phyloP scores from a whole-genome alignment of 2,329 filamentous ascomycete species.

The Aspergillus sp. region DNA sequence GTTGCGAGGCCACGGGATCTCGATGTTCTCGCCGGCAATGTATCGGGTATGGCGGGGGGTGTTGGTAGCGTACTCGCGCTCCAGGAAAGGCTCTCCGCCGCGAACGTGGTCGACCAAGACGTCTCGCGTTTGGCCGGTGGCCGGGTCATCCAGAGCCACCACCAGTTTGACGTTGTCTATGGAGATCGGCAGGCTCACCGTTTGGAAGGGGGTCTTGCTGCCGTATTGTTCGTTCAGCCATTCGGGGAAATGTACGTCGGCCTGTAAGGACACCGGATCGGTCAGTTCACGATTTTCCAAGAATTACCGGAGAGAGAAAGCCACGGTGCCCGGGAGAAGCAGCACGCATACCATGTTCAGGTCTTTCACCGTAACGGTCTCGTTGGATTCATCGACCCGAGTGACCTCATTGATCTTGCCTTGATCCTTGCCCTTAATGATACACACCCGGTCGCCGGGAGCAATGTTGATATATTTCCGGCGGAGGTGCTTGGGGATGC shows the following conservation, averaged over 20 bases:
- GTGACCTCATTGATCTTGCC: constrained; percentile 78
- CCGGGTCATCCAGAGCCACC: constrained; percentile 67
- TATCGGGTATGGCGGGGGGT: constrained; percentile 48
- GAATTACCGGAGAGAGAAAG: background rate
- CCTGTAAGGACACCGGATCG: constrained; percentile 26
- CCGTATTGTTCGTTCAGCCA: constrained; percentile 38
- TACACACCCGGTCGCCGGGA: constrained; percentile 74
- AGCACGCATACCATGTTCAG: constrained; percentile 59
- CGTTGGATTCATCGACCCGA: constrained; percentile 54
- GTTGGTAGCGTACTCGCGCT: constrained; percentile 49
- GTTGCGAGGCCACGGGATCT: constrained; percentile 73
- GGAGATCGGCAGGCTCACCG: constrained; percentile 59
- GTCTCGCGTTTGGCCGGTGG: constrained; percentile 66
- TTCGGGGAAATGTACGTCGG: constrained; percentile 42
- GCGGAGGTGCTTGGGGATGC: constrained; percentile 41
- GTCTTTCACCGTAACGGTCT: constrained; percentile 61
- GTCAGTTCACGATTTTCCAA: background rate
- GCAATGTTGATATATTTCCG: constrained; percentile 60
- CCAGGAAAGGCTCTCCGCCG: constrained; percentile 50
- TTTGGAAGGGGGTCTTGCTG: constrained; percentile 43
- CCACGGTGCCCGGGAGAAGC: background rate
- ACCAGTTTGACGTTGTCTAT: constrained; percentile 78
- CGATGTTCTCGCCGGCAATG: constrained; percentile 69
- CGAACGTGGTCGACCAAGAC: constrained; percentile 73
- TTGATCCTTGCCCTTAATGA: constrained; percentile 74